Base-by-base conservation (phyloP, 1,284 basidiomycete genomes). In the Fomitopsis betulina region DNA sequence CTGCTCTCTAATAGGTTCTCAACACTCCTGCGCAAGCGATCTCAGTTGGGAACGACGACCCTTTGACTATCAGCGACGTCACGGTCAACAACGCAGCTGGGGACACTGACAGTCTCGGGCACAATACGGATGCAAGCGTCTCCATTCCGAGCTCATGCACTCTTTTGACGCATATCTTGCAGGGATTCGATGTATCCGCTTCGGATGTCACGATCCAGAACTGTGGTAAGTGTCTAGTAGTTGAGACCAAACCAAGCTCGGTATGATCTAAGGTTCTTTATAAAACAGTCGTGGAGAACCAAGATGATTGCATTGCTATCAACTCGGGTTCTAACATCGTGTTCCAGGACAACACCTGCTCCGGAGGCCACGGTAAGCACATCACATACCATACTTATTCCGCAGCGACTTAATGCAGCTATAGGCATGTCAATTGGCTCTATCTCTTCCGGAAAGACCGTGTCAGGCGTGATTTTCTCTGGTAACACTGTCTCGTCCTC, bases 251-350 rank as follows among this genome's bases (percentile, higher is more conserved):
- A 21, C 21, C 8, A 9, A 42, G 17, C 15, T 49, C 21, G 9
- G n/a, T 23, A 30, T 30, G 27, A 23, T 33, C 37, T 51, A 13
- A 51, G 23, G 27, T 13, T 9, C 15, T 2, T 21, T 2, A 37
- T 45, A 17, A 57, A 8, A 33, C 45, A 49, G 54, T 55, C 38
- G 54, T 55, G 17, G 43, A 55, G 33, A 71, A 71, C 60, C 69
- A 86, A 74, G 85, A 87, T 58, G 84, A 87, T 64, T 86, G 85
- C 60, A 67, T 87, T 33, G 82, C 85, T 9, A 81, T 86, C 65
- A 85, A 84, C 68, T 70, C 68, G 43, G 86, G 84, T 7, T 71
- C 73, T 30, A 82, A 81, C 67, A 82, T 87, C 59, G 63, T 77
- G 47, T 82, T 86, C 67, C 71, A 75, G 56, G 67, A 78, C 23